Base-by-base conservation (phyloP, 768 basidiomycete genomes). In the Boletus rex-veris region DNA sequence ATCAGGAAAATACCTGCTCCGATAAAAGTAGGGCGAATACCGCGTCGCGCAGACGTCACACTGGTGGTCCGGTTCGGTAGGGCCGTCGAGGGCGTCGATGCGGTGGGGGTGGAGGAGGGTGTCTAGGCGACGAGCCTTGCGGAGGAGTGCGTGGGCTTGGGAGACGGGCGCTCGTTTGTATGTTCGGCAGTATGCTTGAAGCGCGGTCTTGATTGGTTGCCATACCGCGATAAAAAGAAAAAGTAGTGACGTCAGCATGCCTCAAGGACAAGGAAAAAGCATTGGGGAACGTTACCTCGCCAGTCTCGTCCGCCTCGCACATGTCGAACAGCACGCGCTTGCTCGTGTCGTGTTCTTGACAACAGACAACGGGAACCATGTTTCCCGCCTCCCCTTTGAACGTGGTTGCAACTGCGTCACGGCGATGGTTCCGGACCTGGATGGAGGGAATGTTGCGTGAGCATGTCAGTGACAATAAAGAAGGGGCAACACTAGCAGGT, bases 41-140 rank as follows among this genome's bases (percentile, higher is more conserved):
- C 80, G 79, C 2, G 90, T 85, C 39, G 73, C 67, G 67, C 90
- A 93, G 26, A 73, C 71, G 57, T 72, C 73, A 64, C 90, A 93
- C 41, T 69, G 62, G 12, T 71, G 73, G 4, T 77, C 71, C 14
- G 58, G 54, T 26, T 68, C 58, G 9, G 59, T 21, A 4, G 55
- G 40, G 36, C 50, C 31, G 24, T 65, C 61, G 6, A 26, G 15
- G 16, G 42, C 44, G 5, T 83, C 81, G 42, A 16, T 14, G 52
- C 67, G 54, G 75, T 78, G 33, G 71, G 65, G 58, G 80, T 80
- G 57, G 7, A 93, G 74, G 43, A 91, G 76, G 30, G 75, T 73
- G 64, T 98, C 96, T 18, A 98, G 76, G 16, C 92, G 83, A 16
- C 83, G 82, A 8, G 94, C 94, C 71, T 95, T 95, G 47, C 96